phyloP scores from a whole-genome alignment of 352 stramenopile genomes.

The Vaucheria bursata region DNA sequence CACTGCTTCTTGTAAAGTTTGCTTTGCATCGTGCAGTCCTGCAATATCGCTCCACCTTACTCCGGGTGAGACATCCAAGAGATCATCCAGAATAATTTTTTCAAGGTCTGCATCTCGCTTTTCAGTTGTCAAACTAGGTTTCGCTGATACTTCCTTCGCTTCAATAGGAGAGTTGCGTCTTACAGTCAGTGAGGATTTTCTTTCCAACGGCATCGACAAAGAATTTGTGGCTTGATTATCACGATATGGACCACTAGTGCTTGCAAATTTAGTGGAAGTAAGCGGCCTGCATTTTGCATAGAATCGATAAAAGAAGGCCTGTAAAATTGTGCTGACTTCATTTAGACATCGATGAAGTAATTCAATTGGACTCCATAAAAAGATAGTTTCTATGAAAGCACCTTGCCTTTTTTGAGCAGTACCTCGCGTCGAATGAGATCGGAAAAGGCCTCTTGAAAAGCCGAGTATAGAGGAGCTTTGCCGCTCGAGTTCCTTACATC shows the following conservation, averaged over 20 bases:
- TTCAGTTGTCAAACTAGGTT: background rate
- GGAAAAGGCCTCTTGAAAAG: background rate
- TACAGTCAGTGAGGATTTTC: background rate
- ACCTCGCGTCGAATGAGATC: background rate
- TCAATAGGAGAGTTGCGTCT: background rate
- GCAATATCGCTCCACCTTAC: slow-evolving; percentile 62
- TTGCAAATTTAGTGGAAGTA: background rate
- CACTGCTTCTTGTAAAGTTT: slow-evolving; percentile 89
- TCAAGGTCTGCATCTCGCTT: slow-evolving; percentile 33
- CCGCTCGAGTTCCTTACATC: slow-evolving; percentile 19
- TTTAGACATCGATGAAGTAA: background rate
- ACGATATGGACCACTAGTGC: background rate
- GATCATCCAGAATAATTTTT: slow-evolving; percentile 43
- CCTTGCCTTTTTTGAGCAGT: background rate
- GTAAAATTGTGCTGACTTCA: background rate
- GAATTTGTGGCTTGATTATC: background rate
- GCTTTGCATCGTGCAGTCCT: slow-evolving; percentile 86
- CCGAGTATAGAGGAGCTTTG: background rate
- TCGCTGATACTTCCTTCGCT: background rate
- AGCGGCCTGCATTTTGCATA: background rate
- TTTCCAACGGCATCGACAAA: background rate
- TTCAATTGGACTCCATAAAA: background rate
- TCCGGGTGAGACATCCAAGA: slow-evolving; percentile 44
- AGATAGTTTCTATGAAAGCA: too few relatives aligned
- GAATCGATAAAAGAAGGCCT: background rate